Evolutionary conservation across 305 asterid species (phyloP).

Genomic region (Rubia tinctorum): DNA sequence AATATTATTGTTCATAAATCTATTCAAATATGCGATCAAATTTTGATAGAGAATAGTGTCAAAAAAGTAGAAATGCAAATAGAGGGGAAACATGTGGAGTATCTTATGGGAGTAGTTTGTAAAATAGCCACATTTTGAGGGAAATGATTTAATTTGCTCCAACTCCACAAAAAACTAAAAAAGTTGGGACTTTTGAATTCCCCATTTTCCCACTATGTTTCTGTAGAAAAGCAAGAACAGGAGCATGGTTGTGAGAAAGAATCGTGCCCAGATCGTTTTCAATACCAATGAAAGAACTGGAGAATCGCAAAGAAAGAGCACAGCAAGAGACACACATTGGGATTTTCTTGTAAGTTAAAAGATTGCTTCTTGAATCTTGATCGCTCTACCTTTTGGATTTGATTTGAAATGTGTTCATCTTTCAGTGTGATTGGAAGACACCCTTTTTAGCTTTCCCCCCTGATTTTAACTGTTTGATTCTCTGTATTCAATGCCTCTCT

Average conservation of each 20-base stretch:
- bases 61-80: too few species aligned
- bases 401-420: not conserved
- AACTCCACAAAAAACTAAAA: not conserved
- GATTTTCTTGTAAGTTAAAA: conserved; percentile 38
- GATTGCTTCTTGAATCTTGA: not conserved
- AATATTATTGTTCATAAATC: too few species aligned
- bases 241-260: conserved; percentile 23
- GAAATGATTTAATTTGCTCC: too few species aligned
- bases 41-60: too few species aligned
- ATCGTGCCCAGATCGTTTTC: conserved; percentile 7
- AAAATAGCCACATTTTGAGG: too few species aligned
- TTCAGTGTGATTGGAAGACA: not conserved
- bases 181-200: not conserved
- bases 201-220: conserved; percentile 2
- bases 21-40: too few species aligned
- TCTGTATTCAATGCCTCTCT: not conserved
- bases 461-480: not conserved
- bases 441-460: not conserved
- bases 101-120: too few species aligned
- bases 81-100: too few species aligned
- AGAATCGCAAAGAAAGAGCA: conserved; percentile 17
- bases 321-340: conserved; percentile 31
- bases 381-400: conserved; percentile 5
- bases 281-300: conserved; percentile 4
- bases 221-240: not conserved